phyloP scores from a whole-genome alignment of 2,329 filamentous ascomycete genomes.

The Colletotrichum sp. region DNA sequence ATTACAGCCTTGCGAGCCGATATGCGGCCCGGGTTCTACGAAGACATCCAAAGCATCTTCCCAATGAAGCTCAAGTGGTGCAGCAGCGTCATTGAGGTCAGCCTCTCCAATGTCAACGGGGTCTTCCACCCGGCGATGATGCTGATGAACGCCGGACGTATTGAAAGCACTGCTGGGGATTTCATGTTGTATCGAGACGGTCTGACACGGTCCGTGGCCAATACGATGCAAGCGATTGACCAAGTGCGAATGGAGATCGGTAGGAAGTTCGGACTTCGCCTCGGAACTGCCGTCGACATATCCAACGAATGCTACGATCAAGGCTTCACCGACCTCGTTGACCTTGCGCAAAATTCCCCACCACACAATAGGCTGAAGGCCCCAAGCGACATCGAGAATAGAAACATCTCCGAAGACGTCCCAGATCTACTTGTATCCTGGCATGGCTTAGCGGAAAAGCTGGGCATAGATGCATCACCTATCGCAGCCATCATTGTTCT shows the following conservation, averaged over 20 bases:
- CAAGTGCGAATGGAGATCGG: neutral
- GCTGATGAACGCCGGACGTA: constrained; percentile 7
- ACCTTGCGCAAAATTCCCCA: neutral
- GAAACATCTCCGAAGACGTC: constrained; percentile 2
- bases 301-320: constrained; percentile 11
- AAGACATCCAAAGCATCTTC: constrained; percentile 5
- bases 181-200: constrained; percentile 5
- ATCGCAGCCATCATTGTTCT: constrained; percentile 2
- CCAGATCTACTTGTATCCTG: neutral
- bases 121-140: constrained; percentile 11
- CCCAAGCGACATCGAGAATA: neutral
- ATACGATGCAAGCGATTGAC: neutral
- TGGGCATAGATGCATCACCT: constrained; percentile 2
- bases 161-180: neutral
- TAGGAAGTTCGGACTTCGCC: neutral
- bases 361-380: constrained; percentile 4
- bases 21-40: neutral
- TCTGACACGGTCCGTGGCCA: neutral
- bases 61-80: neutral
- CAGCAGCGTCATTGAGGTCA: constrained; percentile 5
- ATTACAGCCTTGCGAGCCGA: neutral
- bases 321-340: neutral
- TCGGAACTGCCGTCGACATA: neutral
- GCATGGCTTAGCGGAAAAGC: neutral
- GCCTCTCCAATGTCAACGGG: constrained; percentile 11